phyloP scores from a whole-genome alignment of 169 alveolate genomes.

The Plasmodium billcollinsi region DNA sequence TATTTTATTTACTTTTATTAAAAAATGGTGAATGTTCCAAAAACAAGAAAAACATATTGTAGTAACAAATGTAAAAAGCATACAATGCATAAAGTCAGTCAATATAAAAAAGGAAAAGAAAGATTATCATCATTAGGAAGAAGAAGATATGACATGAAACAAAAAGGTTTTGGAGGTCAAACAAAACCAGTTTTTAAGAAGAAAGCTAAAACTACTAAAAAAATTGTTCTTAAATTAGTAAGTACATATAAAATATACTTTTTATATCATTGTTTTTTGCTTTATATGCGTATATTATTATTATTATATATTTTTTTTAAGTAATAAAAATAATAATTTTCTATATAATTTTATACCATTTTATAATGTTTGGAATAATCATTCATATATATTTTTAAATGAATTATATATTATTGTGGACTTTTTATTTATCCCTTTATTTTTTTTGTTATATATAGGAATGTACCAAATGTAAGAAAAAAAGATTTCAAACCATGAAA shows the following conservation, averaged over 20 bases:
- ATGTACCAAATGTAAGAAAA: constrained; percentile 98
- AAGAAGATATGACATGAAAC: constrained; percentile 99
- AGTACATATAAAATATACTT: constrained; percentile 10
- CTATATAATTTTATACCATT: no score
- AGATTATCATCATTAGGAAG: constrained; percentile 97
- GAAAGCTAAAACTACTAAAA: constrained; percentile 99
- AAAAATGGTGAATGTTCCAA: constrained; percentile 94
- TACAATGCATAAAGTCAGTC: constrained; percentile 96
- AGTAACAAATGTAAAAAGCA: constrained; percentile 94
- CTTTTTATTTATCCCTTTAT: background rate
- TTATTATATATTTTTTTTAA: no score
- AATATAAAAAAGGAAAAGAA: constrained; percentile 99
- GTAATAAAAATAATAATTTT: no score
- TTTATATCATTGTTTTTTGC: background rate
- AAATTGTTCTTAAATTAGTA: constrained; percentile 95
- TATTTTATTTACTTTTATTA: background rate
- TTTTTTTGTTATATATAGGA: constrained; percentile 86
- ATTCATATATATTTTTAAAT: background rate
- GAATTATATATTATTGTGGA: background rate
- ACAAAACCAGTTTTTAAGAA: constrained; percentile 99
- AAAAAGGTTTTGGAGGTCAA: constrained; percentile 99
- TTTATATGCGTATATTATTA: constrained; percentile 89
- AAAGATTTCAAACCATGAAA: constrained; percentile 96
- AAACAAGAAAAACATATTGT: constrained; percentile 94
- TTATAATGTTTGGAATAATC: background rate